Base-by-base conservation (phyloP, 495 filamentous ascomycete species). In the Aspergillus funiculosus region DNA sequence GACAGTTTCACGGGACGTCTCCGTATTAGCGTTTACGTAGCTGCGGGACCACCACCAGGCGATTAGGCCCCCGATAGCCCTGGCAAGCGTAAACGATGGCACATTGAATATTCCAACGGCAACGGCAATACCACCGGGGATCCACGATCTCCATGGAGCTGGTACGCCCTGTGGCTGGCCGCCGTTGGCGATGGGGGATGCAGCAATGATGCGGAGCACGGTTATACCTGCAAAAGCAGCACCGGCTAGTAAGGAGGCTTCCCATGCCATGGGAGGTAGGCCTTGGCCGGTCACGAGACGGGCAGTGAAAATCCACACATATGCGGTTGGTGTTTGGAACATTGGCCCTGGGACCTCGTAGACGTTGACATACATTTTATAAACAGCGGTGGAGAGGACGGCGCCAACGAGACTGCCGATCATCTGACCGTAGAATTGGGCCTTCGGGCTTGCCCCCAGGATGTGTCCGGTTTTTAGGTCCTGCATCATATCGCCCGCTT, bases 41-140 rank as follows among this genome's bases (percentile, higher is more conserved):
- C 56, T 52, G 6, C 67, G 61, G 6, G 62, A 49, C 68, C 68
- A 74, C 73, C 86, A 94, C 84, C 87, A 95, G 49, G 79, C 81
- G 35, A 95, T 61, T 26, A 94, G 44, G 2, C 92, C 94, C 6
- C 94, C 94, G 8, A 89, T 83, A 1, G 87, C 84, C 36, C 94
- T 68, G 2, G 94, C 90, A 3, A 99, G 74, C 0, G 94, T 97
- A 55, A 99, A 99, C 0, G 87, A 92, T 0, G 94, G 94, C 2
- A 87, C 84, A 56, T 97, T 99, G 68, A 97, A 99, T 79, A 98
- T 98, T 21, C 92, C 89, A 58, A 95, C 87, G 28, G 90, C 90
- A 26, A 96, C 89, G 25, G 92, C 92, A 63, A 98, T 97, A 1
- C 92, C 92, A 2, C 92, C 89, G 0, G 92, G 92, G 18, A 98